Evolutionary conservation across 371 early-diverging fungal genomes (phyloP).

Genomic region (Mortierella sp.): DNA sequence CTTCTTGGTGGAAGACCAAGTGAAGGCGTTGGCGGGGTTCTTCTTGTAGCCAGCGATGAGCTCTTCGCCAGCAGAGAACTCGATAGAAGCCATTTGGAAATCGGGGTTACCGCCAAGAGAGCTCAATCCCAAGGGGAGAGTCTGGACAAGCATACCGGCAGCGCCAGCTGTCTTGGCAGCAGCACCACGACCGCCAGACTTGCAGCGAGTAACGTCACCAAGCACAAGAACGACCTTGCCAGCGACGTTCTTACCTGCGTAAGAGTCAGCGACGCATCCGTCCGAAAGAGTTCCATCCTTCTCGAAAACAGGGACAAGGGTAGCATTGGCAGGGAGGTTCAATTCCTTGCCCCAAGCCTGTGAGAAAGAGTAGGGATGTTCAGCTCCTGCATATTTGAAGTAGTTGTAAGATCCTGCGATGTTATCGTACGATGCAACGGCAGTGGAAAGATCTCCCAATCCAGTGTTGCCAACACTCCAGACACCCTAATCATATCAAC

Average conservation of each 20-base stretch:
- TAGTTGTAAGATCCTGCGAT: constrained; percentile 21
- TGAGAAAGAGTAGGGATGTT: constrained; percentile 26
- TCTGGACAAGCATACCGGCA: constrained; percentile 66
- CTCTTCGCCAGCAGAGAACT: constrained; percentile 55
- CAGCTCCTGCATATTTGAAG: constrained; percentile 19
- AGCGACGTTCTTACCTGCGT: constrained; percentile 31
- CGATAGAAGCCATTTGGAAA: constrained; percentile 61
- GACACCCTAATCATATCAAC: constrained; percentile 18
- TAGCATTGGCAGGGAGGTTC: constrained; percentile 61
- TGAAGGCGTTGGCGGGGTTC: constrained; percentile 16
- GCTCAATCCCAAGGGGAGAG: constrained; percentile 58
- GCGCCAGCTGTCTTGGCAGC: constrained; percentile 76
- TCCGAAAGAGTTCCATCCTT: constrained; percentile 60
- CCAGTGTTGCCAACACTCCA: constrained; percentile 38
- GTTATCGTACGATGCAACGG: constrained; percentile 39
- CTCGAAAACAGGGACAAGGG: constrained; percentile 61
- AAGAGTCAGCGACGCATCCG: constrained; percentile 24
- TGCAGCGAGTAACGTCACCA: constrained; percentile 69
- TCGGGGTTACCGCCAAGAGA: constrained; percentile 25
- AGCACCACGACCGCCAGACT: constrained; percentile 61
- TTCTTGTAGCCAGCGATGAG: constrained; percentile 29
- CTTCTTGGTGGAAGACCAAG: constrained; percentile 19
- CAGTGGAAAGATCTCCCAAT: constrained; percentile 26
- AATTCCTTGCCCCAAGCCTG: constrained; percentile 61
- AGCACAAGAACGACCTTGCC: constrained; percentile 69